phyloP scores from a whole-genome alignment of 129 eudicot genomes.

The Pulicaria dysenterica region DNA sequence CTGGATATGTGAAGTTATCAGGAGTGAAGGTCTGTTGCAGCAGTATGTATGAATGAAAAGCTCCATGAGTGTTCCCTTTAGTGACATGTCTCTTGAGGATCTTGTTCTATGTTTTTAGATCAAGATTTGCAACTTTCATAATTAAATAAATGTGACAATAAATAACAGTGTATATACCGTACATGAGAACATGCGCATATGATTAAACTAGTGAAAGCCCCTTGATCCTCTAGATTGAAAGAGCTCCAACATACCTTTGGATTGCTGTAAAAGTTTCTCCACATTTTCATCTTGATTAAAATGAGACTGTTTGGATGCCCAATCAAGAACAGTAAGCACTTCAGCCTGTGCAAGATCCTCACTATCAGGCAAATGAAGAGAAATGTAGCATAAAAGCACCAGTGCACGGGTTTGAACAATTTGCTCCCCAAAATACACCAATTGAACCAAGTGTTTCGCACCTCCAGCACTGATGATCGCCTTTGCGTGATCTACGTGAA shows the following conservation, averaged over 20 bases:
- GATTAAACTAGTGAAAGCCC: slow-evolving; percentile 37
- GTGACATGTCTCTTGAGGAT: slow-evolving; percentile 43
- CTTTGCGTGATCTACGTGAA: slow-evolving; percentile 41
- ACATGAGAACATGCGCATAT: too few species aligned
- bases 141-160: too few species aligned
- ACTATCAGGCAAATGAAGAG: slow-evolving; percentile 38
- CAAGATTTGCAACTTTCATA: too few species aligned
- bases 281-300: slow-evolving; percentile 29
- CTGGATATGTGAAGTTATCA: slow-evolving; percentile 57
- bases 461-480: slow-evolving; percentile 41
- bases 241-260: slow-evolving; percentile 42
- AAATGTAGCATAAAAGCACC: slow-evolving; percentile 39
- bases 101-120: slow-evolving; percentile 45
- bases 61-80: slow-evolving; percentile 37
- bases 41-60: slow-evolving; percentile 35
- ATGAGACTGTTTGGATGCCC: slow-evolving; percentile 41
- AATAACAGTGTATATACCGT: too few species aligned
- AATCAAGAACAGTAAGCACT: slow-evolving; percentile 44
- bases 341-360: slow-evolving; percentile 44
- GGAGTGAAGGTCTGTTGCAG: slow-evolving; percentile 42
- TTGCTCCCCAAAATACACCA: slow-evolving; percentile 42
- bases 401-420: slow-evolving; percentile 39
- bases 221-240: slow-evolving; percentile 50
- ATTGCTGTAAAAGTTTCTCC: slow-evolving; percentile 32
- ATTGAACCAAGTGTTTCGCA: slow-evolving; percentile 40